Evolutionary conservation across 768 basidiomycete genomes (phyloP).

Genomic region (Amanita rubescens): DNA sequence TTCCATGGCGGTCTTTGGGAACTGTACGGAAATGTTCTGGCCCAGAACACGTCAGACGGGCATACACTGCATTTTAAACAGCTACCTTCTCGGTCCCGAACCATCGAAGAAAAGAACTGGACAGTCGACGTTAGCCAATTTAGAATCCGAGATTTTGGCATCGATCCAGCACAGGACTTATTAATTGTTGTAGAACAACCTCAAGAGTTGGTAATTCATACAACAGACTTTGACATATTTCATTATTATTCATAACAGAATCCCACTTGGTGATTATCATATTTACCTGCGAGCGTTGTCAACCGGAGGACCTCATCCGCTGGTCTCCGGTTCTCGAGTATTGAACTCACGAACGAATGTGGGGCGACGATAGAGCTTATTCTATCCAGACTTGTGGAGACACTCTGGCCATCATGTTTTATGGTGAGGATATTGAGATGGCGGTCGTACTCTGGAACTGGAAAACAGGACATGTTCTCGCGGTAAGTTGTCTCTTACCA

Average conservation of each 20-base stretch:
- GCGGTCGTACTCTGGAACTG: slow-evolving; percentile 61
- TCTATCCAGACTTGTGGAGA: slow-evolving; percentile 51
- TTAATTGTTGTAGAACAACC: slow-evolving; percentile 42
- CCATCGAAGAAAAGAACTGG: slow-evolving; percentile 42
- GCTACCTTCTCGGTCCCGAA: slow-evolving; percentile 41
- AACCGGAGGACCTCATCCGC: slow-evolving; percentile 39
- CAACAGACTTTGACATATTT: background rate
- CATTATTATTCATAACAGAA: slow-evolving; percentile 8
- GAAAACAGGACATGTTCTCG: slow-evolving; percentile 43
- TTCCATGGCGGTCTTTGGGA: slow-evolving; percentile 43
- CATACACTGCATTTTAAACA: slow-evolving; percentile 33
- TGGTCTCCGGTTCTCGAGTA: slow-evolving; percentile 27
- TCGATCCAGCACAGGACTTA: slow-evolving; percentile 65
- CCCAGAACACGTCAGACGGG: slow-evolving; percentile 25
- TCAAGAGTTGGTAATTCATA: slow-evolving; percentile 21
- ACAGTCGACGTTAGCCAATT: slow-evolving; percentile 26
- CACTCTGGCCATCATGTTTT: slow-evolving; percentile 42
- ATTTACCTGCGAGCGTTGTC: slow-evolving; percentile 41
- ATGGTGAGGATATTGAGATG: slow-evolving; percentile 26
- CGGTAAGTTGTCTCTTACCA: slow-evolving; percentile 31
- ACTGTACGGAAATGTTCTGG: slow-evolving; percentile 51
- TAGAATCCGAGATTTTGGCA: slow-evolving; percentile 45
- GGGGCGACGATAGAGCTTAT: slow-evolving; percentile 25
- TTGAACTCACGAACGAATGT: slow-evolving; percentile 22
- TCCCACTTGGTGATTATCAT: slow-evolving; percentile 15